Conservation (phyloP, 2,329 filamentous ascomycete genomes). For the Nectriaceae sp. region DNA sequence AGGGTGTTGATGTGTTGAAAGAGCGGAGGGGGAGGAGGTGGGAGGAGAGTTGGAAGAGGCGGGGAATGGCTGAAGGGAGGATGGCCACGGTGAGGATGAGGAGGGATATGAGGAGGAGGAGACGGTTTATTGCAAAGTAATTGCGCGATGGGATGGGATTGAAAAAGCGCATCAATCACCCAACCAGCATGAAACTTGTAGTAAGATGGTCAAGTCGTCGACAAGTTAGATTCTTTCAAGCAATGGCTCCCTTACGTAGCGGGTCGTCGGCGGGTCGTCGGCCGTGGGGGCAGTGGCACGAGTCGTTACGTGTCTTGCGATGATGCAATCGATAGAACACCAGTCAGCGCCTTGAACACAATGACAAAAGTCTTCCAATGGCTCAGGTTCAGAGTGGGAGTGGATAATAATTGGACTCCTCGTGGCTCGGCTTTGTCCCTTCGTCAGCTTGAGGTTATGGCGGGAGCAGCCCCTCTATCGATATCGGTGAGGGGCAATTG, state of each 20-base stretch:
- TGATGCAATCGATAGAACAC: not conserved
- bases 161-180: not conserved
- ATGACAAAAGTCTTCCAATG: too few species aligned
- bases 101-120: slow-evolving; percentile 5
- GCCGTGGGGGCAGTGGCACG: not conserved
- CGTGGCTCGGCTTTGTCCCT: too few species aligned
- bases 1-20: slow-evolving; percentile 11
- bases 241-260: too few species aligned
- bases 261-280: slow-evolving; percentile 28
- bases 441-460: too few species aligned
- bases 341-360: too few species aligned
- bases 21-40: slow-evolving; percentile 18
- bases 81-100: slow-evolving; percentile 15
- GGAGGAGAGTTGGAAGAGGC: slow-evolving; percentile 25
- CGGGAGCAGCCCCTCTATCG: too few species aligned
- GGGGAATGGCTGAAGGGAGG: slow-evolving; percentile 26
- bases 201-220: not conserved
- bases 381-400: too few species aligned
- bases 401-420: too few species aligned
- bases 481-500: too few species aligned
- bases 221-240: slow-evolving; percentile 15
- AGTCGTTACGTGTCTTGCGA: not conserved
- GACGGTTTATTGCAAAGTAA: slow-evolving; percentile 6
- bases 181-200: too few species aligned
- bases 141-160: slow-evolving; percentile 17